Percentiles rank a stretch among this genome's conserved stretches.
These are phyloP conservation scores for Capsicum baccatum DNA, from an alignment of 257 asterid genomes.

Conservation along the genomic window DNA sequence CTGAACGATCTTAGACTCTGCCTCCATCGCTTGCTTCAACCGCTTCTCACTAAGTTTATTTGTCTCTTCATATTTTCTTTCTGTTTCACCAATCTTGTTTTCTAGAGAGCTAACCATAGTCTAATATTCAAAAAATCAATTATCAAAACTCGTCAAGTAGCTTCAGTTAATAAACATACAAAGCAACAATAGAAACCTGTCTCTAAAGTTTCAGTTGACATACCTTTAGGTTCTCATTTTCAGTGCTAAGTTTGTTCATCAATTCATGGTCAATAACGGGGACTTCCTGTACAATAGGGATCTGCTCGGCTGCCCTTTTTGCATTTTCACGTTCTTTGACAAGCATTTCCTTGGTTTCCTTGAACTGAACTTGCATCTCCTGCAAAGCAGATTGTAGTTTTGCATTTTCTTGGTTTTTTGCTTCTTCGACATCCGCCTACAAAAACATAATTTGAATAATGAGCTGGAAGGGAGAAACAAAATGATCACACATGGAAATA, in stretches of 20 bases:
- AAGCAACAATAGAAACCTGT: neutral
- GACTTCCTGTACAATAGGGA: slow-evolving; percentile 79
- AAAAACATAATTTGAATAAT: slow-evolving; percentile 25
- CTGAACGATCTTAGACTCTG: slow-evolving; percentile 87
- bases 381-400: slow-evolving; percentile 81
- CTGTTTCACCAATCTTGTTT: slow-evolving; percentile 85
- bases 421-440: slow-evolving; percentile 90
- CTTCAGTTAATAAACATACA: neutral
- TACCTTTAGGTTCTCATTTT: slow-evolving; percentile 87
- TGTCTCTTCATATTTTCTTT: slow-evolving; percentile 88
- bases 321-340: slow-evolving; percentile 71
- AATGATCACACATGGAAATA: neutral
- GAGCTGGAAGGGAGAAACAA: slow-evolving; percentile 23
- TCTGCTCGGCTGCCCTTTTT: slow-evolving; percentile 61
- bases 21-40: slow-evolving; percentile 88
- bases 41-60: slow-evolving; percentile 90
- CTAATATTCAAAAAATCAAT: slow-evolving; percentile 46
- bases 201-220: slow-evolving; percentile 32
- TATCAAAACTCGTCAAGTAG: slow-evolving; percentile 11
- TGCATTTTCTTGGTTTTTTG: slow-evolving; percentile 88
- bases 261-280: slow-evolving; percentile 86
- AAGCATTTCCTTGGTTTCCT: slow-evolving; percentile 74
- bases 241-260: slow-evolving; percentile 75
- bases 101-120: slow-evolving; percentile 82
- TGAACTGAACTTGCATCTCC: slow-evolving; percentile 78